A percentile compares a stretch with the other conserved stretches of the same genome.
Conservation (phyloP, 1,139 yeast species). For the Hyphopichia pseudoburtonii region DNA sequence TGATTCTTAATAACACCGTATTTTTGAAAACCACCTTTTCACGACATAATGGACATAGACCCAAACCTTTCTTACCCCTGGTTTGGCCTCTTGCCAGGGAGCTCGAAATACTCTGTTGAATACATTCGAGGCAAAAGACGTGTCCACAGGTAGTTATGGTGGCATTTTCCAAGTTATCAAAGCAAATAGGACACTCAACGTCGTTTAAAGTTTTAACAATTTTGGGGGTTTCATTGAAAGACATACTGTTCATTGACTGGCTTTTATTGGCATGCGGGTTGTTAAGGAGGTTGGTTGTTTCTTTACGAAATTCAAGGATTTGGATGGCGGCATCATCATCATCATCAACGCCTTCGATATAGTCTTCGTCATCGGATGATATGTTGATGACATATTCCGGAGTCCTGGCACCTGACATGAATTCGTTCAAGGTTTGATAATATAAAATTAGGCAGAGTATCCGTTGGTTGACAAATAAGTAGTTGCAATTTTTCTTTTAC, state of each 20-base stretch:
- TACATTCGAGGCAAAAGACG: constrained; percentile 45
- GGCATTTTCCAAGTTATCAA: constrained; percentile 41
- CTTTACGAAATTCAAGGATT: constrained; percentile 37
- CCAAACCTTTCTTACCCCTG: constrained; percentile 34
- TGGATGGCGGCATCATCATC: constrained; percentile 38
- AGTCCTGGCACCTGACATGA: neutral
- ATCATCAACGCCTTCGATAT: too few relatives aligned
- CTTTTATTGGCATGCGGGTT: constrained; percentile 31
- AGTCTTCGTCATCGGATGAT: constrained; percentile 21
- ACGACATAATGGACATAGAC: constrained; percentile 48
- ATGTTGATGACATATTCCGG: constrained; percentile 22
- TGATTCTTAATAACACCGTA: constrained; percentile 36
- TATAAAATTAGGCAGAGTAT: neutral
- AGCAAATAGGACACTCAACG: constrained; percentile 48
- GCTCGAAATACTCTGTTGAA: constrained; percentile 42
- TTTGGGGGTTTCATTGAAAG: constrained; percentile 20
- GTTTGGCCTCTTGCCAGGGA: constrained; percentile 46
- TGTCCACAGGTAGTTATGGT: constrained; percentile 49
- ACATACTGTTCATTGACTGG: too few relatives aligned
- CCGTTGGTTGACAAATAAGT: neutral
- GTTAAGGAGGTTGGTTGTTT: constrained; percentile 35
- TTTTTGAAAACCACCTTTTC: constrained; percentile 42
- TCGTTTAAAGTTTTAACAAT: constrained; percentile 34
- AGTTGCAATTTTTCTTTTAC: too few relatives aligned
- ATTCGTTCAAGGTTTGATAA: neutral